phyloP scores from a whole-genome alignment of 1,284 basidiomycete genomes.

The Coriolopsis trogii region DNA sequence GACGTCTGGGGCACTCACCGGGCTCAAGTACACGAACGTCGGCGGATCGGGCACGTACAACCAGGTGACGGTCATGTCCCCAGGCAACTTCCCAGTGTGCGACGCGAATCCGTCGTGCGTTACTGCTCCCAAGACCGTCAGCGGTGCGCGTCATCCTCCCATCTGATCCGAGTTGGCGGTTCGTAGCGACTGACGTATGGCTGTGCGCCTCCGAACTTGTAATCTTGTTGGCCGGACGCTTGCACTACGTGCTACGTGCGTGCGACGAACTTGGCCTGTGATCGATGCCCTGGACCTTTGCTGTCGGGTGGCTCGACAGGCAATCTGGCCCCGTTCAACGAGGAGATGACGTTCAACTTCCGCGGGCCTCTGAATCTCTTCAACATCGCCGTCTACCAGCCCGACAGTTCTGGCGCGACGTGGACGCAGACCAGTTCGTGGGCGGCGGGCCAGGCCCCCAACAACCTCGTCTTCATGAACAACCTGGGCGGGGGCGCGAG shows the following conservation, averaged over 20 bases:
- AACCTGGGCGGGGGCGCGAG: conserved; percentile 33
- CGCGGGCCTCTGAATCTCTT: conserved; percentile 33
- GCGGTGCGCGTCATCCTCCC: conserved; percentile 22
- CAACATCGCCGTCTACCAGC: conserved; percentile 36
- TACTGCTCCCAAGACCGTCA: conserved; percentile 24
- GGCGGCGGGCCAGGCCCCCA: conserved; percentile 22
- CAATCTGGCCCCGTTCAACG: conserved; percentile 33
- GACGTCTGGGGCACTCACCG: conserved; percentile 28
- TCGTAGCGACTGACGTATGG: too few relatives aligned
- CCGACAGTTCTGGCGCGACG: conserved; percentile 22
- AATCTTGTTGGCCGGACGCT: too few relatives aligned
- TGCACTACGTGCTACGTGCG: too few relatives aligned
- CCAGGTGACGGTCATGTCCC: conserved; percentile 32
- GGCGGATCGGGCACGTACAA: conserved; percentile 32
- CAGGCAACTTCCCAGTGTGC: conserved; percentile 30
- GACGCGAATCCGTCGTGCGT: conserved; percentile 28
- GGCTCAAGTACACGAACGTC: conserved; percentile 33
- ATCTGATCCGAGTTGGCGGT: background rate
- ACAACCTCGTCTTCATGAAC: conserved; percentile 38
- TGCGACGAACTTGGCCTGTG: too few relatives aligned
- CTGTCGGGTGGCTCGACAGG: too few relatives aligned
- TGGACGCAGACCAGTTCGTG: conserved; percentile 32
- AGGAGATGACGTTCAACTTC: conserved; percentile 34
- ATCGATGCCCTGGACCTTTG: too few relatives aligned
- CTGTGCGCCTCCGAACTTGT: background rate